Conservation (phyloP, 495 filamentous ascomycete genomes). For the Haplographium delicatum region DNA sequence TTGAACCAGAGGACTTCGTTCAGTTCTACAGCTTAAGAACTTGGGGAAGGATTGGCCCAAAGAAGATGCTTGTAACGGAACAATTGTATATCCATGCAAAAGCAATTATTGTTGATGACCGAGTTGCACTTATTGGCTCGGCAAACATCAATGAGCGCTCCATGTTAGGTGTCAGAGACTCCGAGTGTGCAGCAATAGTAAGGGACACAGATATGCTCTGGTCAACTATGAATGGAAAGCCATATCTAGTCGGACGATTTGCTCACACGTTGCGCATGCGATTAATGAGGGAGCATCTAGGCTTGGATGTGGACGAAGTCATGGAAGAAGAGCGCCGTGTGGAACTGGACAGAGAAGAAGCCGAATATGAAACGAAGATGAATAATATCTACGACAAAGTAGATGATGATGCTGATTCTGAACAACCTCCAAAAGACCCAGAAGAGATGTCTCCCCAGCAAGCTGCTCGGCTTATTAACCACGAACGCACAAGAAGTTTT, state of each 20-base stretch:
- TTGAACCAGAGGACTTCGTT: constrained; percentile 96
- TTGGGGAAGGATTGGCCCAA: constrained; percentile 89
- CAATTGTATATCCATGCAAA: constrained; percentile 99
- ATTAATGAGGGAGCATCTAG: constrained; percentile 95
- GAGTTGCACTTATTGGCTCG: constrained; percentile 89
- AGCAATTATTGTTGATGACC: constrained; percentile 93
- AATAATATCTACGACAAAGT: constrained; percentile 43
- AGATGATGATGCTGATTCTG: constrained; percentile 10
- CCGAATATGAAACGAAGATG: constrained; percentile 45
- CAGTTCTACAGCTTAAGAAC: constrained; percentile 87
- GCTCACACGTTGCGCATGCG: constrained; percentile 90
- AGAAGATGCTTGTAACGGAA: constrained; percentile 81
- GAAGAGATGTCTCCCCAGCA: constrained; percentile 14
- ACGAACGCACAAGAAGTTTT: constrained; percentile 65
- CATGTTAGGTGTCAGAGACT: constrained; percentile 87
- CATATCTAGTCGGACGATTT: constrained; percentile 86
- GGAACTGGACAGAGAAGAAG: constrained; percentile 43
- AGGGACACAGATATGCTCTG: constrained; percentile 90
- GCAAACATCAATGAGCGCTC: constrained; percentile 99
- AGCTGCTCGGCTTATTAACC: constrained; percentile 19
- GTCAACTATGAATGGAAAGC: constrained; percentile 84
- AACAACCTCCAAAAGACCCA: background rate
- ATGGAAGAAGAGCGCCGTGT: constrained; percentile 70
- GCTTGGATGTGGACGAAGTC: constrained; percentile 88
- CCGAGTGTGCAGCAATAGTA: constrained; percentile 86